phyloP scores from a whole-genome alignment of 2,329 filamentous ascomycete genomes.

The Hypomyces rosellus region DNA sequence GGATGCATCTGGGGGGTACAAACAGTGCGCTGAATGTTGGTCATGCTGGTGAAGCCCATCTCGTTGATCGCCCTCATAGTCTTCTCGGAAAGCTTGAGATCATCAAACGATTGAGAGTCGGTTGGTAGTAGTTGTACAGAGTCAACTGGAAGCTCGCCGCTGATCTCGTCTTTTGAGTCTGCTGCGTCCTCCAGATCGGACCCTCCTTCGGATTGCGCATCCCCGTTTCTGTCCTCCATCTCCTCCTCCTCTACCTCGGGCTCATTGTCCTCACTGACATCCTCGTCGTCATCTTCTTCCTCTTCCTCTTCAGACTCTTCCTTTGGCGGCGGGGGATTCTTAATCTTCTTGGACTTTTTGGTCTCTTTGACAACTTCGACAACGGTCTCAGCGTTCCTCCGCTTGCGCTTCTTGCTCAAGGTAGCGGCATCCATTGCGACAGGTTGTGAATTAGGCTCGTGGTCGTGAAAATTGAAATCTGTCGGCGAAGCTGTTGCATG shows the following conservation, averaged over 20 bases:
- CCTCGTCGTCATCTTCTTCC: conserved; percentile 24
- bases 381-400: conserved; percentile 28
- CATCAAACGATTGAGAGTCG: conserved; percentile 65
- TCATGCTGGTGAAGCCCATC: conserved; percentile 96
- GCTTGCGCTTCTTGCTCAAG: conserved; percentile 40
- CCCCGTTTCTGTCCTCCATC: conserved; percentile 18
- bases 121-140: conserved; percentile 46
- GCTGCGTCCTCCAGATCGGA: conserved; percentile 15
- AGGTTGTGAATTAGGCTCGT: conserved; percentile 8
- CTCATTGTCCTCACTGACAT: conserved; percentile 18
- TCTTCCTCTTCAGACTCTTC: conserved; percentile 21
- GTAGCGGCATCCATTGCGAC: conserved; percentile 27
- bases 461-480: conserved; percentile 3
- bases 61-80: conserved; percentile 81
- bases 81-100: conserved; percentile 80
- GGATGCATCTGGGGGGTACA: conserved; percentile 6
- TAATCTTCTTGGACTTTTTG: conserved; percentile 29
- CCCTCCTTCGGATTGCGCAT: conserved; percentile 22
- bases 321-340: conserved; percentile 31
- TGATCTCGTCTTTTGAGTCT: conserved; percentile 15
- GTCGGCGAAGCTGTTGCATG: not conserved
- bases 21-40: conserved; percentile 75
- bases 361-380: conserved; percentile 15
- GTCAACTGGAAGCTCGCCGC: conserved; percentile 30
- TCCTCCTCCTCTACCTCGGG: conserved; percentile 19